phyloP scores from a whole-genome alignment of 2,329 filamentous ascomycete species.

The Aspergillus caelatus region DNA sequence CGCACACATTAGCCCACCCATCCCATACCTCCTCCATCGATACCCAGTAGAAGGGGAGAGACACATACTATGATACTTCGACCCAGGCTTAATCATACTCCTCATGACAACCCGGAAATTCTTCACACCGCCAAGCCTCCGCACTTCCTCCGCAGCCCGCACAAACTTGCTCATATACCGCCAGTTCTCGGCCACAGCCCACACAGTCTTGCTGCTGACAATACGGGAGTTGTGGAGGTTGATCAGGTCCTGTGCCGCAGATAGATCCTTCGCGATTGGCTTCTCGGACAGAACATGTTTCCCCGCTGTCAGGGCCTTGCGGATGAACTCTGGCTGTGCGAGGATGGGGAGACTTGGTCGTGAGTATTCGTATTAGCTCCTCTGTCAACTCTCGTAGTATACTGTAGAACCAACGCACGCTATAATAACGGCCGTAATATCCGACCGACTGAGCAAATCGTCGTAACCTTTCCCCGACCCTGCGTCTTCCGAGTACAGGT shows the following conservation, averaged over 20 bases:
- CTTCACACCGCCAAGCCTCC: slow-evolving; percentile 51
- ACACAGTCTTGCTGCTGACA: slow-evolving; percentile 42
- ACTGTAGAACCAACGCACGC: slow-evolving; percentile 38
- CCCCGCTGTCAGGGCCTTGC: slow-evolving; percentile 51
- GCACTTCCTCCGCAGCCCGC: slow-evolving; percentile 49
- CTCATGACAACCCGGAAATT: slow-evolving; percentile 55
- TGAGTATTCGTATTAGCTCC: neutral
- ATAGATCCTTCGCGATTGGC: slow-evolving; percentile 59
- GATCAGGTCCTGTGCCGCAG: slow-evolving; percentile 54
- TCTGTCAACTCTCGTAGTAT: neutral
- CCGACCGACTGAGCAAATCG: slow-evolving; percentile 51
- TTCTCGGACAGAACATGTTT: slow-evolving; percentile 63
- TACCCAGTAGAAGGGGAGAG: neutral
- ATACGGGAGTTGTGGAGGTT: slow-evolving; percentile 53
- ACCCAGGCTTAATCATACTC: slow-evolving; percentile 47
- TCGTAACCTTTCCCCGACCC: slow-evolving; percentile 47
- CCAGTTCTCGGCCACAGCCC: slow-evolving; percentile 61
- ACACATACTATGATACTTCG: slow-evolving; percentile 57
- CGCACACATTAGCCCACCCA: slow-evolving; percentile 7
- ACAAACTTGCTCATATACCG: slow-evolving; percentile 55
- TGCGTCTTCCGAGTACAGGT: slow-evolving; percentile 60
- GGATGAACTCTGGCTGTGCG: slow-evolving; percentile 55
- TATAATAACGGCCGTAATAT: slow-evolving; percentile 56
- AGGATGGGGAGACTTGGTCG: slow-evolving; percentile 54
- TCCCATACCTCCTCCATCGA: neutral